Evolutionary conservation across 1,284 basidiomycete species (phyloP), one percentile per base, ranked within the genome.

Genomic region (Omphalotus olearius): DNA sequence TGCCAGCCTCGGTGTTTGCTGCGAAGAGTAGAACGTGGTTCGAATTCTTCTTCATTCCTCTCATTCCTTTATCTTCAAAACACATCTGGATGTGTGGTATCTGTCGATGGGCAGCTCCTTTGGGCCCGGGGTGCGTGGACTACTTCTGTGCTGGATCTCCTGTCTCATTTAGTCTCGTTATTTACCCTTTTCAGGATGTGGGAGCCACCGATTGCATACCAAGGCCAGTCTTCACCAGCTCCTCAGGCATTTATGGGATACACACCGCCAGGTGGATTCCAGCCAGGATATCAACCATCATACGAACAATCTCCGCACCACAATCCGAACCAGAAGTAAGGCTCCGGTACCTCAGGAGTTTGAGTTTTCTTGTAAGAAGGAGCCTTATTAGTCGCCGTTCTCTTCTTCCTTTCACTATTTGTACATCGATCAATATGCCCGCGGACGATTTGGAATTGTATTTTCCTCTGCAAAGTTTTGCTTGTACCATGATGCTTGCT

Each of bases 11-110:
- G 30, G 54, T 59, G 14, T 51, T 54, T 28, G 51, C 58, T 16
- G 58, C 53, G 1, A 57, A 59, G 52, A 55, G 51, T 43, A 56
- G 42, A 33, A 57, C 53, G 18, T 57, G 54, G 54, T 56, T 57
- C 17, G 56, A 59, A 28, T 47, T 59, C n/a, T 59, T 58, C 51
- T 59, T 54, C 39, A 28, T 59, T 9, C 58, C 58, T 9, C 40
- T 59, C 5, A 36, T 59, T 39, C 58, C 58, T 23, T 30, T 59
- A 17, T 38, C 41, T 13, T 44, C 52, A 25, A 59, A 59, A 46
- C 54, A 56, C 36, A 52, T 59, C 9, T 59, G 56, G 56, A 43
- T 56, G 47, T 59, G 58, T 35, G 47, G 47, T 9, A 57, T 57
- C 33, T 59, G 58, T 46, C 54, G 51, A n/a, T 59, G 53, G 52